Evolutionary conservation across 768 basidiomycete species (phyloP).

Genomic region (Gyrodon lividus): DNA sequence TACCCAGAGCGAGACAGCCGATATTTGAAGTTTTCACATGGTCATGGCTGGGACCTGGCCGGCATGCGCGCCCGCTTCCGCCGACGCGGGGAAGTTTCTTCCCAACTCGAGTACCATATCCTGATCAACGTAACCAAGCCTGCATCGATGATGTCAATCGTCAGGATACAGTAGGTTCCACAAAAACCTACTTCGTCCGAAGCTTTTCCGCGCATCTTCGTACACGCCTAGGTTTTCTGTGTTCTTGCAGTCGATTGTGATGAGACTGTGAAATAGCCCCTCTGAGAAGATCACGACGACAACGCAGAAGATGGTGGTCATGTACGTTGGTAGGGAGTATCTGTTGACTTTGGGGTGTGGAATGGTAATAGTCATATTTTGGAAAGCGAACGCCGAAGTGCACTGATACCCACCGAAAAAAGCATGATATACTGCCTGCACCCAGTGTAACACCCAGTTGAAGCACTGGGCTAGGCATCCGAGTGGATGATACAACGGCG

Average conservation of each 20-base stretch:
- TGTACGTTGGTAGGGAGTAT: slow-evolving; percentile 15
- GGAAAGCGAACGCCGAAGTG: no score
- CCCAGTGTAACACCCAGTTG: slow-evolving; percentile 26
- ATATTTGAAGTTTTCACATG: slow-evolving; percentile 4
- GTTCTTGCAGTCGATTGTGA: slow-evolving; percentile 8
- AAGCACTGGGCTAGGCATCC: slow-evolving; percentile 26
- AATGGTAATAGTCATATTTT: not conserved
- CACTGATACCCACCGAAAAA: slow-evolving; percentile 15
- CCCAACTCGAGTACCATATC: slow-evolving; percentile 19
- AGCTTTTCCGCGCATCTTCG: slow-evolving; percentile 7
- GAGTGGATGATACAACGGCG: slow-evolving; percentile 21
- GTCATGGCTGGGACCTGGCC: slow-evolving; percentile 18
- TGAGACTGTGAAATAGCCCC: slow-evolving; percentile 20
- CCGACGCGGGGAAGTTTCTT: not conserved
- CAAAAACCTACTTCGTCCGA: slow-evolving; percentile 14
- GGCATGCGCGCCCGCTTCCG: not conserved
- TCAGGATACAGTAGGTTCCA: no score
- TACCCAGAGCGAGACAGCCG: not conserved
- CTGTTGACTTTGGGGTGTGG: slow-evolving; percentile 3
- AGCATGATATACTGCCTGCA: slow-evolving; percentile 16
- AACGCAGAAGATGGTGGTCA: slow-evolving; percentile 20
- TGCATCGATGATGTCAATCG: slow-evolving; percentile 1
- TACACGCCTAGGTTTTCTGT: slow-evolving; percentile 18
- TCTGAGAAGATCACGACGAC: slow-evolving; percentile 13
- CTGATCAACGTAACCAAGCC: slow-evolving; percentile 13